These are phyloP conservation scores for Tricholoma bakamatsutake DNA, from an alignment of 768 basidiomycete species.

Conservation along the genomic window DNA sequence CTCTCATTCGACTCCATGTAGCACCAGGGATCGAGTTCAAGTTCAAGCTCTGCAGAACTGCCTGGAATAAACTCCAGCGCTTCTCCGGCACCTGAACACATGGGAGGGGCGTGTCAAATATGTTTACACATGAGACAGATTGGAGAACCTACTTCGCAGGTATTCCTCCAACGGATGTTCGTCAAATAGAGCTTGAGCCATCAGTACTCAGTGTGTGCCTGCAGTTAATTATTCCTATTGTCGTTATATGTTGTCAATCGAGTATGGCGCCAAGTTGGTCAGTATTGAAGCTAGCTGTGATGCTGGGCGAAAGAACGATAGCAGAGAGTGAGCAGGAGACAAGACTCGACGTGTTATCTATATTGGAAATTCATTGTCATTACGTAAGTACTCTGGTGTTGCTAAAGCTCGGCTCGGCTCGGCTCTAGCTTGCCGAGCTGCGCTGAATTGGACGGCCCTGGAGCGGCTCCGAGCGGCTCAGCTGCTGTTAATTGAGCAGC, in stretches of 20 bases:
- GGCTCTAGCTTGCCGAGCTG: too few relatives aligned
- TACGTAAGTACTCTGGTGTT: too few relatives aligned
- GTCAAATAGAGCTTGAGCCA: conserved; percentile 77
- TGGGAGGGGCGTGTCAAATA: background rate
- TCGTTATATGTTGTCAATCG: conserved; percentile 16
- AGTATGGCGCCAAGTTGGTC: background rate
- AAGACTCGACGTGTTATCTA: too few relatives aligned
- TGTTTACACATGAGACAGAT: background rate
- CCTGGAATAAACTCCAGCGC: conserved; percentile 53
- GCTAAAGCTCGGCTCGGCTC: too few relatives aligned
- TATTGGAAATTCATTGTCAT: too few relatives aligned
- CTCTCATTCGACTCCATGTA: conserved; percentile 23
- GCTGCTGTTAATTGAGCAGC: too few relatives aligned
- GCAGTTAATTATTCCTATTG: conserved; percentile 1
- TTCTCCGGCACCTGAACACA: conserved; percentile 52
- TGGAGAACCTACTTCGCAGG: conserved; percentile 47
- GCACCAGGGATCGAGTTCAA: conserved; percentile 30
- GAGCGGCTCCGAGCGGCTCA: too few relatives aligned
- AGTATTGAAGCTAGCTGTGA: too few relatives aligned
- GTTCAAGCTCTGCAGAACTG: conserved; percentile 32
- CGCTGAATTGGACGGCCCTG: too few relatives aligned
- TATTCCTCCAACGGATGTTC: conserved; percentile 74
- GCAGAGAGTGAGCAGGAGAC: background rate
- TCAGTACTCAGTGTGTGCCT: conserved; percentile 18
- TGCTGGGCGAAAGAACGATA: too few relatives aligned